Percentiles rank a stretch among this genome's conserved stretches.
phyloP scores from a whole-genome alignment of 2,329 filamentous ascomycete genomes.

The Pestalotiopsis sp. region DNA sequence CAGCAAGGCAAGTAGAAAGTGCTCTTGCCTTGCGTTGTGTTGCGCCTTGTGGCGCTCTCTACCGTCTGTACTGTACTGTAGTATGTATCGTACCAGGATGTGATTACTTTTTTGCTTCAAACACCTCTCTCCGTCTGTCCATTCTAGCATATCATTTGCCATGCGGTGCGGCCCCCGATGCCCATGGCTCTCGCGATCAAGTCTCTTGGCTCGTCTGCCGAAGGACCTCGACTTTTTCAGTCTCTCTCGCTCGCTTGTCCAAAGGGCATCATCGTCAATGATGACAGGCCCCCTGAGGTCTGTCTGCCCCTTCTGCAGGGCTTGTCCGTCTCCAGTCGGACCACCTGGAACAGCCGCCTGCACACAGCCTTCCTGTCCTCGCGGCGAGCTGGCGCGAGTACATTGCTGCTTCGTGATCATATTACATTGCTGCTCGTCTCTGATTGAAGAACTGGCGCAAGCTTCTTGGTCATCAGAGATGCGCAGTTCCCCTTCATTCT shows the following conservation, averaged over 20 bases:
- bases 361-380: conserved; percentile 4
- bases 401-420: neutral
- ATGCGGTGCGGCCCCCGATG: neutral
- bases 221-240: neutral
- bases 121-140: neutral
- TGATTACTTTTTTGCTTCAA: neutral
- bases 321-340: conserved; percentile 1
- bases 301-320: neutral
- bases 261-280: neutral
- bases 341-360: conserved; percentile 9
- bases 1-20: no score
- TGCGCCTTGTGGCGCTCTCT: neutral
- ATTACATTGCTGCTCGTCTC: conserved; percentile 16
- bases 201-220: neutral
- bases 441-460: conserved; percentile 13
- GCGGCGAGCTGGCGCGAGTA: conserved; percentile 19
- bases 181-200: neutral
- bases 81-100: neutral
- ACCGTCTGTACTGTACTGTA: neutral
- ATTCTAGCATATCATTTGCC: neutral
- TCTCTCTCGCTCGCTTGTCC: neutral
- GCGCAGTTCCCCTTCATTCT: conserved; percentile 23
- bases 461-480: conserved; percentile 22
- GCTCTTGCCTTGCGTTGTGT: neutral
- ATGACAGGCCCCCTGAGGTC: neutral